Percentiles rank a stretch among this genome's conserved stretches.
phyloP scores from a whole-genome alignment of 768 basidiomycete genomes.

The Amanita fuliginea region DNA sequence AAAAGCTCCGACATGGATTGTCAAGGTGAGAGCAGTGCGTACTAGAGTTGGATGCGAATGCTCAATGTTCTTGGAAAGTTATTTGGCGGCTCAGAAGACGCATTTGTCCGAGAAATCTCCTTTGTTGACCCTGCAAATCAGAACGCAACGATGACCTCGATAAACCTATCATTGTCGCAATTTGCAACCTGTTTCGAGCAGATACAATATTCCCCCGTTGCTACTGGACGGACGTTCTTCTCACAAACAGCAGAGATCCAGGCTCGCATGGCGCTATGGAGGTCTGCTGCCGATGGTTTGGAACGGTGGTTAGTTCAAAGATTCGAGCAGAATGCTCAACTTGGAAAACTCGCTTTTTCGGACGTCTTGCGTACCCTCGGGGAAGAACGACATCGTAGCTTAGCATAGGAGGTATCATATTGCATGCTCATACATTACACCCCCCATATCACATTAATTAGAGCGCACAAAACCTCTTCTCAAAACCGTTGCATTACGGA shows the following conservation, averaged over 20 bases:
- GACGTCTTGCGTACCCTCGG: slow-evolving; percentile 74
- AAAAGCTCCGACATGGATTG: slow-evolving; percentile 84
- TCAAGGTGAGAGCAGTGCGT: slow-evolving; percentile 51
- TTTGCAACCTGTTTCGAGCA: slow-evolving; percentile 88
- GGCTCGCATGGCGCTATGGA: slow-evolving; percentile 71
- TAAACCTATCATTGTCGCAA: slow-evolving; percentile 92
- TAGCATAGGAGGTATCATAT: neutral
- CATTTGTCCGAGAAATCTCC: slow-evolving; percentile 90
- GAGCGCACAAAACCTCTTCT: neutral
- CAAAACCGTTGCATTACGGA: neutral
- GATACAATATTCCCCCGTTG: slow-evolving; percentile 76
- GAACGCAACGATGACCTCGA: slow-evolving; percentile 76
- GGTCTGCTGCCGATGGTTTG: slow-evolving; percentile 69
- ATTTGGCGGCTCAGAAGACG: slow-evolving; percentile 88
- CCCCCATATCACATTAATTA: neutral
- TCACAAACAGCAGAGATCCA: slow-evolving; percentile 89
- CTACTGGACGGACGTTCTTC: slow-evolving; percentile 57
- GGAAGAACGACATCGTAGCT: slow-evolving; percentile 48
- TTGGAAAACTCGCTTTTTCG: slow-evolving; percentile 84
- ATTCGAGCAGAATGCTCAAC: slow-evolving; percentile 86
- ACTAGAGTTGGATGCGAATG: neutral
- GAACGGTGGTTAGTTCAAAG: slow-evolving; percentile 82
- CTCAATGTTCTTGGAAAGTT: slow-evolving; percentile 36
- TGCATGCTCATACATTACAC: neutral
- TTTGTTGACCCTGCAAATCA: slow-evolving; percentile 81